Base-by-base conservation (phyloP, 2,329 filamentous ascomycete species). In the Lachnellula subtilissima region DNA sequence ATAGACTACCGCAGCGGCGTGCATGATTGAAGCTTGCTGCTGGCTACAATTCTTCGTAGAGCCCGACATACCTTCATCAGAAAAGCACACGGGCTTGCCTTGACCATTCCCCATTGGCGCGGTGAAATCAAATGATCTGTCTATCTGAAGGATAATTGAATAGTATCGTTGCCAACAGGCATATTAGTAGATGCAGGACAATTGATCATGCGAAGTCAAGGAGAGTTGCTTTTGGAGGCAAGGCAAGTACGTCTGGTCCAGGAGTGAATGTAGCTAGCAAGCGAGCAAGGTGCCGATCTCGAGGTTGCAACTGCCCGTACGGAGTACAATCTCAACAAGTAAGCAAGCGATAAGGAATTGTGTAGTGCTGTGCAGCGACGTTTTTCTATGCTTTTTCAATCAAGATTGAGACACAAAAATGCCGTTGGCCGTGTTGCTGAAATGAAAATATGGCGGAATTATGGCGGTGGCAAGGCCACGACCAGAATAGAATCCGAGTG, bases 51-150 rank as follows among this genome's bases (percentile, higher is more conserved):
- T 45, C n/a, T 45, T 6, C 32, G 14, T 12, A 17, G 22, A 35
- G 51, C 14, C 53, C 50, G 59, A 77, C 84, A 69, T 78, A 96
- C 91, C 89, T 87, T 96, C 89, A 77, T 96, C 92, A 76, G 88
- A 89, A 76, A 92, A 87, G 73, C 91, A 87, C 77, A 96, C 84
- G 74, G 89, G 90, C 75, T 97, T 97, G 75, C 92, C 92, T 75
- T 93, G 91, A 72, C 87, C 88, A 77, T 97, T 97, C 72, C 93
- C 93, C 93, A 97, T 97, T 64, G 57, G 54, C 56, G 60, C 61
- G 52, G 36, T 17, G 45, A 19, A 15, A 40, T 43, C 40, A 42
- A 36, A 49, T 42, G 42, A 53, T 47, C 51, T 42, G 14, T 58
- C 48, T 56, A 55, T 35, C 52, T 36, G 53, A 25, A 49, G 48